These are phyloP conservation scores for Chaetomium cochliodes DNA, from an alignment of 495 filamentous ascomycete genomes.

Conservation along the genomic window DNA sequence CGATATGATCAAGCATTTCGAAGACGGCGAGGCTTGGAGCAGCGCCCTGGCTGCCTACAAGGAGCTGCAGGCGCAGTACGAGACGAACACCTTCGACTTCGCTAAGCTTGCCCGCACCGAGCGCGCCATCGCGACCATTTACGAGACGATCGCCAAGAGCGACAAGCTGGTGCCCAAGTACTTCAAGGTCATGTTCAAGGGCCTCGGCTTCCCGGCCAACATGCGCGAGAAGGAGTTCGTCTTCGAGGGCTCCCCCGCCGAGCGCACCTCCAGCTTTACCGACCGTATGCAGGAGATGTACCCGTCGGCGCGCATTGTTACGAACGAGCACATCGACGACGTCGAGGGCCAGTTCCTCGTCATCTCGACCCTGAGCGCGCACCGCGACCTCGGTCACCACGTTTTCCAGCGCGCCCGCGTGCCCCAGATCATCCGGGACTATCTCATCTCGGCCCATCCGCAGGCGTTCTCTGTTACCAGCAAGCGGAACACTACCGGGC, in stretches of 20 bases:
- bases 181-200: slow-evolving; percentile 89
- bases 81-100: slow-evolving; percentile 85
- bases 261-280: slow-evolving; percentile 77
- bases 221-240: slow-evolving; percentile 91
- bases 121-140: slow-evolving; percentile 87
- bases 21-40: slow-evolving; percentile 89
- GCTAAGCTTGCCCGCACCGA: slow-evolving; percentile 84
- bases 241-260: slow-evolving; percentile 75
- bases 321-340: slow-evolving; percentile 68
- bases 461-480: slow-evolving; percentile 70
- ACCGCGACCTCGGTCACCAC: slow-evolving; percentile 80
- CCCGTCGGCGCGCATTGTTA: slow-evolving; percentile 79
- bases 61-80: slow-evolving; percentile 87
- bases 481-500: slow-evolving; percentile 62
- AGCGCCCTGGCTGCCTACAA: slow-evolving; percentile 86
- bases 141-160: slow-evolving; percentile 81
- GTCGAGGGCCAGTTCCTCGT: slow-evolving; percentile 89
- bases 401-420: slow-evolving; percentile 85
- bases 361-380: slow-evolving; percentile 72
- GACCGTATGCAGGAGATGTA: slow-evolving; percentile 92
- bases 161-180: slow-evolving; percentile 76
- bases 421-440: slow-evolving; percentile 76
- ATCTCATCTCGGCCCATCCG: slow-evolving; percentile 73
- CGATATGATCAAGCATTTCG: slow-evolving; percentile 88
- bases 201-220: slow-evolving; percentile 79